Percentiles rank a stretch among this genome's conserved stretches.
phyloP scores from a whole-genome alignment of 2,329 filamentous ascomycete species.

The Trichoderma sp. region DNA sequence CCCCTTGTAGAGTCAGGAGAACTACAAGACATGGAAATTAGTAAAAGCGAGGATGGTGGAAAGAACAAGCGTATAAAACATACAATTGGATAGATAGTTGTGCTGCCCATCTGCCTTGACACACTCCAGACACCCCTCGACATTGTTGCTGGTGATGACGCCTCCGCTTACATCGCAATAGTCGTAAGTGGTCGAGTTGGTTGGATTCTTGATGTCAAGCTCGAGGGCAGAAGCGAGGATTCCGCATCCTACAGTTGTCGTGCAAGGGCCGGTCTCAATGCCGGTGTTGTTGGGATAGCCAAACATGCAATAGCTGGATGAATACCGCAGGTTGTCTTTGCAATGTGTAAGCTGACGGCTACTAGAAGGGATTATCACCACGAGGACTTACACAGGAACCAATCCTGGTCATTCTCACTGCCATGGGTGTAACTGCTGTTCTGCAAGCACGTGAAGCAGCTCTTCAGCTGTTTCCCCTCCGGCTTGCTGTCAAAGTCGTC shows the following conservation, averaged over 20 bases:
- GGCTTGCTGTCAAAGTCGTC: conserved; percentile 39
- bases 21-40: conserved; percentile 33
- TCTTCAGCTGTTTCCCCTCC: conserved; percentile 46
- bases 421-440: conserved; percentile 48
- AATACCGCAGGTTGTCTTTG: conserved; percentile 54
- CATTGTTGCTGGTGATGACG: conserved; percentile 33
- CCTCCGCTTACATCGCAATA: conserved; percentile 47
- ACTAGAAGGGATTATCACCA: too few relatives aligned
- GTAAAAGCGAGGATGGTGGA: background rate
- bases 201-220: conserved; percentile 38
- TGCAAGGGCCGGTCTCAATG: conserved; percentile 48
- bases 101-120: conserved; percentile 43
- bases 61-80: conserved; percentile 22
- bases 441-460: conserved; percentile 53
- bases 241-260: conserved; percentile 52
- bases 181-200: conserved; percentile 38
- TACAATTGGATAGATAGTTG: conserved; percentile 51
- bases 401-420: conserved; percentile 51
- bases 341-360: background rate
- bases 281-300: conserved; percentile 49
- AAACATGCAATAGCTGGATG: conserved; percentile 52
- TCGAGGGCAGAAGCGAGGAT: conserved; percentile 42
- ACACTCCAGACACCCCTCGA: conserved; percentile 46
- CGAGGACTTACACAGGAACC: conserved; percentile 54
- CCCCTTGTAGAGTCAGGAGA: conserved; percentile 51